Base-by-base conservation (phyloP, 257 asterid genomes). In the Plantago elongata region DNA sequence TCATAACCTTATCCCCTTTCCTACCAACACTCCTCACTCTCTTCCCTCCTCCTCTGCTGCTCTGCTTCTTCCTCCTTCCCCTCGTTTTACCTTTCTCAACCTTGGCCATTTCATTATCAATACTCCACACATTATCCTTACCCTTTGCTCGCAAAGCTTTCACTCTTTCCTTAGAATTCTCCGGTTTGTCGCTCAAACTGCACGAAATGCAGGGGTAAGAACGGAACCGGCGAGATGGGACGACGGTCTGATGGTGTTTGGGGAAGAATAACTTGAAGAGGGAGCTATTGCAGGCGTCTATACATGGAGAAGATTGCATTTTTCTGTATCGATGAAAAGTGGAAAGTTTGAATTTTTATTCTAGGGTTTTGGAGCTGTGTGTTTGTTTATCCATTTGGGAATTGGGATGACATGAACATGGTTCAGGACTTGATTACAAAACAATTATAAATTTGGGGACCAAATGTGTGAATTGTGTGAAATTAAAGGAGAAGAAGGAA, bases 101-200 rank as follows among this genome's bases (percentile, higher is more conserved):
- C 65, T 57, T 75, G 27, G 83, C 80, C 75, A 73, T 66, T 80
- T 83, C 91, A 67, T 89, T 85, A 69, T 93, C 97, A 50, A 93
- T 62, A 57, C 96, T 89, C 96, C 97, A 89, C 54, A 89, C 96
- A 66, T 93, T 93, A 34, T 93, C 96, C 80, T 89, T 89, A 54
- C 89, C 97, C 73, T 77, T 82, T 10, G 77, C 74, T 37, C 73
- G 72, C 76, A 70, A 0, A 1, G 3, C 74, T 65, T 72, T 70
- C 69, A 66, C 77, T 60, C 75, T 74, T 65, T 67, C 37, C 16
- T 66, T 49, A 69, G 64, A 72, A 45, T 29, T 40, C 9, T 56
- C 50, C 0, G 51, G 51, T 45, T 48, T 69, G 9, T 30, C 69
- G 46, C 22, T 68, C 40, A 65, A 78, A 71, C 57, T 72, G 83